Evolutionary conservation across 2,329 filamentous ascomycete genomes (phyloP), one percentile per base, ranked within the genome.

Genomic region (Trichothecium roseum): DNA sequence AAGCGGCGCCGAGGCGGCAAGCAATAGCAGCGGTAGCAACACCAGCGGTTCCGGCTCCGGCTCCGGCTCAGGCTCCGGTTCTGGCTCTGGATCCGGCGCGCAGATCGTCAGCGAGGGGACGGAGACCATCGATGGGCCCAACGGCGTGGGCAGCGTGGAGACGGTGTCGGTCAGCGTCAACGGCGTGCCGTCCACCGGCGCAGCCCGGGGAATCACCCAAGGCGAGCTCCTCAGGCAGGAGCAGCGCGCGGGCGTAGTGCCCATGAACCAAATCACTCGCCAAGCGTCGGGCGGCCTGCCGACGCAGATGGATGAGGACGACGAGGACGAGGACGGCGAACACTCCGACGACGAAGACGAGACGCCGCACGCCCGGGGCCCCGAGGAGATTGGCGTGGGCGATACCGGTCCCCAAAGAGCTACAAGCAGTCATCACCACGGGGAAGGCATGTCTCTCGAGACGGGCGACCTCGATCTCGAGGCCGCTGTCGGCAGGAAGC

Each of bases 221-320:
- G 85, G 85, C 32, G 86, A 93, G 56, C 67, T 93, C 16, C 64
- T 93, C 17, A 69, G 86, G n/a, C 83, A 91, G 57, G 86, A 93
- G 55, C 86, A 93, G 59, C 76, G 82, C 51, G 81, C 83, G 2
- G 84, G 84, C 27, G 76, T 89, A 13, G 80, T 89, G 6, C 81
- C 84, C 17, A 71, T 78, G 24, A 73, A 67, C 38, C 78, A 81
- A 56, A 16, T 40, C 45, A 3, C 39, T 42, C 7, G n/a, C n/a
- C n/a, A n/a, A n/a, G n/a, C n/a, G n/a, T 24, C 20, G 20, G 20
- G 20, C 6, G 20, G 20, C 10, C 20, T 10, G 20, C 10, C 20
- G 20, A 6, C 20, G 29, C 8, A 20, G 29, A 24, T 18, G 10
- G 30, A 35, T 4, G 35, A 37, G 10, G 35, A 38, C 13, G 38